Evolutionary conservation across 352 stramenopile species (phyloP), one percentile per base, ranked within the genome.

Genomic region (Elongisporangium prolatum): DNA sequence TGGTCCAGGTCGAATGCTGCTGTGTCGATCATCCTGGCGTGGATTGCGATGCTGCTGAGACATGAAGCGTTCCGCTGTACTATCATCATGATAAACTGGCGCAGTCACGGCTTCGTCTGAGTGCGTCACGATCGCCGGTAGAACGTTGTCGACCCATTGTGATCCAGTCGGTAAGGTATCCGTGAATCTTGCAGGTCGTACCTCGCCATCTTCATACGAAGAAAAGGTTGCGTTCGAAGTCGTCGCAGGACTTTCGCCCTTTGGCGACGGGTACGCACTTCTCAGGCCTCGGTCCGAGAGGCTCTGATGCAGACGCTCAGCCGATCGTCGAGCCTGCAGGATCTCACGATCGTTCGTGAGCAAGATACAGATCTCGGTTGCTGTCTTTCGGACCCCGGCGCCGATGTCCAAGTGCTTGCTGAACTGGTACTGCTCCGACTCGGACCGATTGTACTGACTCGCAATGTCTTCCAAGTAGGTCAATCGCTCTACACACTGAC

Each of bases 351-450:
- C 77, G 21, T 91, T 66, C 50, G 60, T 49, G 21, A 90, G 52
- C 7, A 88, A 48, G 20, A 69, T 58, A 40, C 67, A 72, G 44
- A 89, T 86, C 34, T 87, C 74, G 2, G 68, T 59, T 14, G 80
- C 74, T 21, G 60, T 70, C 55, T 93, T 90, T 48, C 84, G 81
- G 1, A 89, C 76, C 4, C 74, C 77, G 11, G 79, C 81, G 17
- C 79, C 77, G 40, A 87, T 59, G 57, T 91, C 81, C 18, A 93
- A 56, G 48, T 88, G 72, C 21, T 89, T 69, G 48, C 81, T 90
- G 67, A 85, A 91, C 40, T 80, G 61, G 65, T 91, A 88, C 61
- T 89, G 74, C 50, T 91, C 75, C 50, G 75, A 88, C 64, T 93
- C 79, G 59, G 71, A 69, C 21, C 81, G 84, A 56, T 91, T 91